Conservation (phyloP, 805 yeast genomes). For the Nakazawaea laoshanensis region DNA sequence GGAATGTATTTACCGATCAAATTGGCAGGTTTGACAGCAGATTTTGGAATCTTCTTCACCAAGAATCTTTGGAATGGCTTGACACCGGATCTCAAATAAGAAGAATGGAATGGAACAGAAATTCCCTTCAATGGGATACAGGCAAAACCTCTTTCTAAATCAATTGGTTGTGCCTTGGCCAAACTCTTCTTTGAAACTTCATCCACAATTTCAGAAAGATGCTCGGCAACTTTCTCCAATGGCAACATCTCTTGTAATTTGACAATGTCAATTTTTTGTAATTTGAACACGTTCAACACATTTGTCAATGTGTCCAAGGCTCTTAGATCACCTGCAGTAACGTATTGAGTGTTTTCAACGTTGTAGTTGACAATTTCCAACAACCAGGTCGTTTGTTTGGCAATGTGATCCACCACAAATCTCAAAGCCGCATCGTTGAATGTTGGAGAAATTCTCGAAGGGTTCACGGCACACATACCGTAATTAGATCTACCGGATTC, state of each 20-base stretch:
- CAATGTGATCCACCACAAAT: conserved; percentile 86
- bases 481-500: conserved; percentile 91
- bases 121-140: conserved; percentile 97
- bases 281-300: conserved; percentile 85
- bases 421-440: conserved; percentile 91
- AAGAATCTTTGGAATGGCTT: conserved; percentile 98
- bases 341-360: conserved; percentile 97
- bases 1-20: conserved; percentile 95
- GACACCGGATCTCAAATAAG: conserved; percentile 97
- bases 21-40: conserved; percentile 91
- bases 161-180: conserved; percentile 95
- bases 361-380: conserved; percentile 97
- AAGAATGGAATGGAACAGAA: conserved; percentile 99
- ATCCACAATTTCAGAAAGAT: conserved; percentile 76
- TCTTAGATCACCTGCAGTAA: conserved; percentile 97
- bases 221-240: conserved; percentile 82
- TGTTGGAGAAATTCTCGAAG: conserved; percentile 81
- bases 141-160: conserved; percentile 95
- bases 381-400: conserved; percentile 82
- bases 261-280: conserved; percentile 89
- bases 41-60: conserved; percentile 89
- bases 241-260: conserved; percentile 77
- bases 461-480: conserved; percentile 99
- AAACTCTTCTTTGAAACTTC: conserved; percentile 76
- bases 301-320: conserved; percentile 89